Evolutionary conservation across 768 basidiomycete genomes (phyloP).

Genomic region (Ramaria rubella): DNA sequence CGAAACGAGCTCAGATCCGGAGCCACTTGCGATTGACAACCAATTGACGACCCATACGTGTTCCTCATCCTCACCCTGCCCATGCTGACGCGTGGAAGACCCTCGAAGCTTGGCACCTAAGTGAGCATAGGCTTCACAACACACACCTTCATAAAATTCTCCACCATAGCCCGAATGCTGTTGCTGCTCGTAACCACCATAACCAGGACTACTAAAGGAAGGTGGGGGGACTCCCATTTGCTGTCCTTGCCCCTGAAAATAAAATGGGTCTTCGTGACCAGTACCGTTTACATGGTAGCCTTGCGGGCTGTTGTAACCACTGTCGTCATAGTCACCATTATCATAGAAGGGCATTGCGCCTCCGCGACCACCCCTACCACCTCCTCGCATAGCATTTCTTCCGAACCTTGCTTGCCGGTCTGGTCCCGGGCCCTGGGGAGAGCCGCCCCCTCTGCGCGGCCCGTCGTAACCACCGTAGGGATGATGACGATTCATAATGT

Average conservation of each 20-base stretch:
- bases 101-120: not conserved
- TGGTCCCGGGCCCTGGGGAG: slow-evolving; percentile 59
- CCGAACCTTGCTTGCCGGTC: slow-evolving; percentile 56
- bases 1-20: not conserved
- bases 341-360: slow-evolving; percentile 53
- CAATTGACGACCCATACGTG: not conserved
- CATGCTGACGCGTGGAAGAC: not conserved
- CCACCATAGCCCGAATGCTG: slow-evolving; percentile 43
- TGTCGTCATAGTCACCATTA: slow-evolving; percentile 49
- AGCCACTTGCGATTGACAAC: not conserved
- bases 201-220: slow-evolving; percentile 35
- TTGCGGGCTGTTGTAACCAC: slow-evolving; percentile 48
- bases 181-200: slow-evolving; percentile 21
- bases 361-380: slow-evolving; percentile 52
- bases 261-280: slow-evolving; percentile 9
- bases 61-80: slow-evolving; percentile 11
- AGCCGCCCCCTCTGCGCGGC: slow-evolving; percentile 58
- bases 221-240: slow-evolving; percentile 27
- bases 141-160: slow-evolving; percentile 77
- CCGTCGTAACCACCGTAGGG: slow-evolving; percentile 69
- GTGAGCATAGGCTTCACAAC: not conserved
- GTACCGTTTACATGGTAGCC: slow-evolving; percentile 18
- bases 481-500: slow-evolving; percentile 80
- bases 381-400: slow-evolving; percentile 45
- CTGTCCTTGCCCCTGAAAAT: slow-evolving; percentile 9